Evolutionary conservation across 2,329 filamentous ascomycete species (phyloP).

Genomic region (Aspergillus carbonarius): DNA sequence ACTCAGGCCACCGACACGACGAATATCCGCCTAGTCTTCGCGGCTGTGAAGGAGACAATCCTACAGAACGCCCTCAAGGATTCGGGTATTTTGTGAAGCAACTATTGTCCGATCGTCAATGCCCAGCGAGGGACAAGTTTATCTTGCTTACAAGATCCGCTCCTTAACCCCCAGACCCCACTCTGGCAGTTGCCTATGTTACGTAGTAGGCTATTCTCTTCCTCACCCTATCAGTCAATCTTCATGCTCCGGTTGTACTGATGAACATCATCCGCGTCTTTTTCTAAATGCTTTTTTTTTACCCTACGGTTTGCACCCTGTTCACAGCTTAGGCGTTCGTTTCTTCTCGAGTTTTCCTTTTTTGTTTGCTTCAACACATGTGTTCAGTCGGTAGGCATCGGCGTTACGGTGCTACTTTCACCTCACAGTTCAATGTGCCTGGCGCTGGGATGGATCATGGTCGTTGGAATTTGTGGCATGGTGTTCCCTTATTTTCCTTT

Average conservation of each 20-base stretch:
- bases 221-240: background rate
- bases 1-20: constrained; percentile 99
- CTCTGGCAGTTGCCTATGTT: background rate
- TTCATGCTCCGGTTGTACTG: background rate
- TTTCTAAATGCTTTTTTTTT: background rate
- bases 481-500: constrained; percentile 15
- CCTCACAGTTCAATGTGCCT: constrained; percentile 16
- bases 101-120: background rate
- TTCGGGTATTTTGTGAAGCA: constrained; percentile 77
- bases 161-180: background rate
- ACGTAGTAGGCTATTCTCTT: background rate
- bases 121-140: background rate
- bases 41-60: constrained; percentile 97
- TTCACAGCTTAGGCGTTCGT: constrained; percentile 16
- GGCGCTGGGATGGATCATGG: constrained; percentile 24
- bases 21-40: constrained; percentile 96
- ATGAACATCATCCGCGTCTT: background rate
- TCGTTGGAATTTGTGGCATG: constrained; percentile 21
- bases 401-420: constrained; percentile 21
- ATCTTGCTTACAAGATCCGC: background rate
- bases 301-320: background rate
- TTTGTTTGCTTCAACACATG: constrained; percentile 14
- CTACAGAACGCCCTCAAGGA: constrained; percentile 97
- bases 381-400: constrained; percentile 21
- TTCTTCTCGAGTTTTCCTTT: constrained; percentile 16